Percentiles rank a stretch among this genome's conserved stretches.
phyloP scores from a whole-genome alignment of 1,284 basidiomycete species.

The Ceratobasidium sp. region DNA sequence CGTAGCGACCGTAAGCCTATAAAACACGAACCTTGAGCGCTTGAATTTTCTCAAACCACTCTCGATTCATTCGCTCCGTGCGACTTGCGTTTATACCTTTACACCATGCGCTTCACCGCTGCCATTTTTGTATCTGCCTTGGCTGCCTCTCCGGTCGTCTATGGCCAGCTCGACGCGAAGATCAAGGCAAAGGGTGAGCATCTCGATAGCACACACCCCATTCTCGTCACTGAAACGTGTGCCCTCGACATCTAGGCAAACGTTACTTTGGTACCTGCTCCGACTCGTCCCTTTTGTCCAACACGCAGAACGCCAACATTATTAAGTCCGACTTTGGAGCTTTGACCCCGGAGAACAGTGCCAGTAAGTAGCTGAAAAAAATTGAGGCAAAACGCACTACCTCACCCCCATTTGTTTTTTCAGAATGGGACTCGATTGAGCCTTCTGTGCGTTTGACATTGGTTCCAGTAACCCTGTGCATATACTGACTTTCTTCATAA shows the following conservation, averaged over 20 bases:
- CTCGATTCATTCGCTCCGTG: constrained; percentile 3
- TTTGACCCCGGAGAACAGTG: constrained; percentile 46
- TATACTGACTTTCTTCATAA: neutral
- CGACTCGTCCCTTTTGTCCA: constrained; percentile 50
- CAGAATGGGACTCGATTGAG: constrained; percentile 49
- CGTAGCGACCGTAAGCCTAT: neutral
- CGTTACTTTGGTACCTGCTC: constrained; percentile 41
- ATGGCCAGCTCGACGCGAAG: constrained; percentile 34
- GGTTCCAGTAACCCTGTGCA: neutral
- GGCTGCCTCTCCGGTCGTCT: constrained; percentile 14
- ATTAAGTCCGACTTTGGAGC: constrained; percentile 56
- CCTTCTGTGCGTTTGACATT: constrained; percentile 40
- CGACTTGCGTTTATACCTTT: neutral
- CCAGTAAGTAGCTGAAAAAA: constrained; percentile 53
- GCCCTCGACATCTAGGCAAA: constrained; percentile 8
- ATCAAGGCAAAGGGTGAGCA: constrained; percentile 44
- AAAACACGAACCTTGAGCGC: neutral
- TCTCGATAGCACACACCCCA: neutral
- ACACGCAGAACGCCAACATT: constrained; percentile 55
- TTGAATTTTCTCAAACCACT: neutral
- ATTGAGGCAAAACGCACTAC: no score
- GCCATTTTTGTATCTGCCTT: constrained; percentile 7
- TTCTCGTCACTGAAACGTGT: neutral
- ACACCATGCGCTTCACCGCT: constrained; percentile 20
- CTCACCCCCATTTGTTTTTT: neutral